Percentiles rank a stretch among this genome's conserved stretches.
Evolutionary conservation across 2,329 filamentous ascomycete genomes (phyloP).

Genomic region (Elsinoe necatrix): DNA sequence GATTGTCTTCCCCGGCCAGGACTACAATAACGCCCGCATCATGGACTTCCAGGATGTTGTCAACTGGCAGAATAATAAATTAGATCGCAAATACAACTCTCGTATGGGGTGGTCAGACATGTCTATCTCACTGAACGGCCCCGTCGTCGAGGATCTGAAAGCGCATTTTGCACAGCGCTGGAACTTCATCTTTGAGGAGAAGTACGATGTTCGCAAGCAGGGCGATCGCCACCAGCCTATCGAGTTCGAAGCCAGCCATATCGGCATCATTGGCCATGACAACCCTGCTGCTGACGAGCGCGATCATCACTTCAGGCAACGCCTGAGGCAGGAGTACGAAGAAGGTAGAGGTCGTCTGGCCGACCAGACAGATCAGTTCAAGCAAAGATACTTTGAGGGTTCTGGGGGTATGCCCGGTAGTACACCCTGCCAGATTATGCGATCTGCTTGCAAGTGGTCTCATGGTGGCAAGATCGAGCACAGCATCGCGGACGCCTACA

Average conservation of each 20-base stretch:
- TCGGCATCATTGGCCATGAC: conserved; percentile 27
- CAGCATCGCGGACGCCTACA: conserved; percentile 80
- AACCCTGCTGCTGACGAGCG: conserved; percentile 21
- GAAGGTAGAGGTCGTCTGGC: conserved; percentile 22
- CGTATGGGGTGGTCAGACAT: conserved; percentile 94
- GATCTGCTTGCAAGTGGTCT: conserved; percentile 51
- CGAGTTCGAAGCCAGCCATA: conserved; percentile 30
- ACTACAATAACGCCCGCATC: conserved; percentile 82
- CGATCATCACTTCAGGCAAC: conserved; percentile 27
- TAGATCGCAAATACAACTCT: conserved; percentile 61
- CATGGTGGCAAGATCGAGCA: conserved; percentile 56
- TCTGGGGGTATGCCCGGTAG: conserved; percentile 24
- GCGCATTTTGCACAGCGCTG: conserved; percentile 78
- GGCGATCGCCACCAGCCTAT: conserved; percentile 41
- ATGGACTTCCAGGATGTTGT: conserved; percentile 72
- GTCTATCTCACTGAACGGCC: conserved; percentile 65
- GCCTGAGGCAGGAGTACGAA: conserved; percentile 26
- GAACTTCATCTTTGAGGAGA: conserved; percentile 83
- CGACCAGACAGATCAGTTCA: conserved; percentile 21
- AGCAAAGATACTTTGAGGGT: conserved; percentile 18
- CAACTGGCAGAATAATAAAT: conserved; percentile 77
- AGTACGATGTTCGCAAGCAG: conserved; percentile 55
- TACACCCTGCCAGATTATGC: conserved; percentile 63
- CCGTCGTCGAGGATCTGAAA: conserved; percentile 64
- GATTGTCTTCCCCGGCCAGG: conserved; percentile 79